Percentiles rank a stretch among this genome's conserved stretches.
Evolutionary conservation across 495 filamentous ascomycete species (phyloP).

Genomic region (Hypoxylon subgilvum): DNA sequence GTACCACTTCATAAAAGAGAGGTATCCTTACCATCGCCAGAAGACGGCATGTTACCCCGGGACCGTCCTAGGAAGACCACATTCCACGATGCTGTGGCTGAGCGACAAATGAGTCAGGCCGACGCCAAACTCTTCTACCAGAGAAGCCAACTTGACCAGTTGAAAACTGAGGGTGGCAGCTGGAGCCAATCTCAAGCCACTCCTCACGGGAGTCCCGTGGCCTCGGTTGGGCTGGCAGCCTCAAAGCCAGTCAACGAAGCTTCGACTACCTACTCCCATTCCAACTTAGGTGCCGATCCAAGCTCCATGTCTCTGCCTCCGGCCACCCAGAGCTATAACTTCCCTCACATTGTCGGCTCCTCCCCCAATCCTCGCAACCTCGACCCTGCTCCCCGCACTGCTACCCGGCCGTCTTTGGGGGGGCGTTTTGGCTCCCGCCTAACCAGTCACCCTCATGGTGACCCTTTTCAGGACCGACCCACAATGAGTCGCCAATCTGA

Average conservation of each 20-base stretch:
- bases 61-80: constrained; percentile 80
- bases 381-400: constrained; percentile 40
- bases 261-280: constrained; percentile 11
- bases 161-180: constrained; percentile 52
- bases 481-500: constrained; percentile 22
- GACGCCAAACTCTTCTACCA: constrained; percentile 97
- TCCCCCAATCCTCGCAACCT: constrained; percentile 23
- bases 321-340: constrained; percentile 36
- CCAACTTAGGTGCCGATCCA: constrained; percentile 10
- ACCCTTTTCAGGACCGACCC: constrained; percentile 32
- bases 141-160: constrained; percentile 71
- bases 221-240: constrained; percentile 20
- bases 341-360: constrained; percentile 38
- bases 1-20: constrained; percentile 8
- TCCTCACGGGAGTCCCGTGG: constrained; percentile 57
- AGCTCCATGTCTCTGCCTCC: constrained; percentile 21
- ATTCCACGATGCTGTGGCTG: constrained; percentile 83
- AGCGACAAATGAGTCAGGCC: constrained; percentile 86
- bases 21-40: constrained; percentile 25
- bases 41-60: constrained; percentile 70
- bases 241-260: constrained; percentile 18
- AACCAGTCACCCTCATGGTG: constrained; percentile 13
- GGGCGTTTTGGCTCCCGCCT: constrained; percentile 19
- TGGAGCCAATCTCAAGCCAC: constrained; percentile 56
- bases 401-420: constrained; percentile 40